A percentile compares a stretch with the other conserved stretches of the same genome.
Conservation (phyloP, 2,329 filamentous ascomycete species). For the Eutypella sp. region DNA sequence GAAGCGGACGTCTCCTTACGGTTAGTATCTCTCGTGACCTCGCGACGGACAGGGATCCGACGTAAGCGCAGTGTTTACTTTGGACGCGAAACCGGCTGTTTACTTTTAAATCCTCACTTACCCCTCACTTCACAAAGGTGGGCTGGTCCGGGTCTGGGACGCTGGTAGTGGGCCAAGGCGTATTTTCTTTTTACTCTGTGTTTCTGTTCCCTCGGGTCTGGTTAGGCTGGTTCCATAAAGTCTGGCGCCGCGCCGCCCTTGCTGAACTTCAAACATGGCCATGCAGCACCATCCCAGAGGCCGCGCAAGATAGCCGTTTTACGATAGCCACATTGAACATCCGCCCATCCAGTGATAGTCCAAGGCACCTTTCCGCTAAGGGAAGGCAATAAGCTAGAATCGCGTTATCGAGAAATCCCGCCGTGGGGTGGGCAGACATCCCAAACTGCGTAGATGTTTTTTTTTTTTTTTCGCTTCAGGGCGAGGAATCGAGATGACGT, state of each 20-base stretch:
- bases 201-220: not conserved
- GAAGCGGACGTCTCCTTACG: not conserved
- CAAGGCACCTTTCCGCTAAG: not conserved
- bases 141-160: too few relatives aligned
- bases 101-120: not conserved
- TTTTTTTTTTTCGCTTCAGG: too few relatives aligned
- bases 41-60: not conserved
- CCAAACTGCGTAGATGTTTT: too few relatives aligned
- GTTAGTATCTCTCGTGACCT: not conserved
- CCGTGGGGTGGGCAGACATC: too few relatives aligned
- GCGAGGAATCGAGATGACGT: not conserved
- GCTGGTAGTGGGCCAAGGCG: too few relatives aligned
- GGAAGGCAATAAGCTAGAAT: not conserved
- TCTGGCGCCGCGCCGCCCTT: not conserved
- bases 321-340: not conserved
- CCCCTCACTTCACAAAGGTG: too few relatives aligned
- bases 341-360: too few relatives aligned
- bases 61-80: not conserved
- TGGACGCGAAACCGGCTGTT: not conserved
- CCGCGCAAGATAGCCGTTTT: not conserved
- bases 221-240: not conserved
- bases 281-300: not conserved
- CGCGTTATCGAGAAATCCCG: not conserved
- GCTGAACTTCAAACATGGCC: not conserved
- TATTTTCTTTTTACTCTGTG: not conserved